Base-by-base conservation (phyloP, 2,329 filamentous ascomycete species). In the Incumbomyces delicatus region DNA sequence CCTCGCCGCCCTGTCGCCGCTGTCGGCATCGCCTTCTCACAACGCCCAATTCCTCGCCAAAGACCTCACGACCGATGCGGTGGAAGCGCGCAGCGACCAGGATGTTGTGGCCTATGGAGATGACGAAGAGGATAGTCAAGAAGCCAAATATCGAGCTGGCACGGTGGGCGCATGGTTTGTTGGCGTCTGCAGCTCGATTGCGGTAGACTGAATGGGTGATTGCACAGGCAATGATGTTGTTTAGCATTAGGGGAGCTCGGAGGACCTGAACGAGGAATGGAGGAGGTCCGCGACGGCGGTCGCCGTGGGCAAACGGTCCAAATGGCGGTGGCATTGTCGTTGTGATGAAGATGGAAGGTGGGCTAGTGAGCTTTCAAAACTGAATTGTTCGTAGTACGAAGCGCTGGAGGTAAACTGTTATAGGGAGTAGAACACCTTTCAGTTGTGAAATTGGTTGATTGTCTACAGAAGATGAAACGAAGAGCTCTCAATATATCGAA, bases 181-280 rank as follows among this genome's bases (percentile, higher is more conserved):
- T 36, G 8, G 20, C 42, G n/a, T 14, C 42, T 10, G 16, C 20
- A n/a, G 36, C 18, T 11, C 33, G 33, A 14, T 33, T 45, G 33
- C 33, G 42, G 32, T 37, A 31, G 27, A 45, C 42, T 13, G 42
- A 37, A 12, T 34, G 6, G 6, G 42, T 45, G 34, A 45, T 45
- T 20, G 34, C 32, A 12, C 36, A 31, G 29, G 42, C 33, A 16
- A 45, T 45, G 33, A 35, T 16, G 31, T 45, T 45, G 42, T 45
- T 45, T 18, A 45, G 8, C 3, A 33, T 45, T 3, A 45, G 34
- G 12, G 42, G 42, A 22, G 42, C 42, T 38, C 42, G 18, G 12
- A 45, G 42, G 20, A 45, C 31, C 22, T 45, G 42, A 18, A 45
- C 34, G n/a, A 45, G n/a, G 33, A 45, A 45, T 2, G 42, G 42